These are phyloP conservation scores for Casuarina glauca DNA, from an alignment of 306 rosid genomes.

Conservation along the genomic window DNA sequence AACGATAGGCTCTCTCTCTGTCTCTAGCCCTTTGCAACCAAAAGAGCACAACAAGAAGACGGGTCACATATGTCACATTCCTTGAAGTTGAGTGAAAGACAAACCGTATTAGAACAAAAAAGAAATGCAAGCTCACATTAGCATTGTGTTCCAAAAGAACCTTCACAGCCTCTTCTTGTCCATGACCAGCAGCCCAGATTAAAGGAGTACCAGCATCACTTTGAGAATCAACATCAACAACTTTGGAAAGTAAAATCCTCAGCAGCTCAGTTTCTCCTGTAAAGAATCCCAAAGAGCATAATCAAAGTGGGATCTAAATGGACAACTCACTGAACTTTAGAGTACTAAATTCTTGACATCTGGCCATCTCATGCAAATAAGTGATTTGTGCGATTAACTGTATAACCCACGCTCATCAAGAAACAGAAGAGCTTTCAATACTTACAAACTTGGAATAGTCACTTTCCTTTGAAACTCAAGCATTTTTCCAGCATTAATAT, in stretches of 20 bases:
- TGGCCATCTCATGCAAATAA: not conserved
- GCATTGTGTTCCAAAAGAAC: conserved; percentile 71
- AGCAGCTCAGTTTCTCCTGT: conserved; percentile 80
- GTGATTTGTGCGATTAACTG: not conserved
- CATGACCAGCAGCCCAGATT: conserved; percentile 97
- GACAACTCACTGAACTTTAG: not conserved
- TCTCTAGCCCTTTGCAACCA: not conserved
- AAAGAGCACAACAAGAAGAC: not conserved
- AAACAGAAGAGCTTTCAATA: not conserved
- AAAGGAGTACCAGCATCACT: conserved; percentile 89
- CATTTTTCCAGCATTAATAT: not conserved
- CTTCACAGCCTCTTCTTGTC: conserved; percentile 72
- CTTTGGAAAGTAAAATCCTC: conserved; percentile 69
- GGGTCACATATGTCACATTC: not conserved
- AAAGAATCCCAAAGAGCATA: conserved; percentile 21
- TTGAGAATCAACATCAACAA: conserved; percentile 67
- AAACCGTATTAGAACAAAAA: not conserved
- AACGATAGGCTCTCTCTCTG: not conserved
- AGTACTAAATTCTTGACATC: not conserved
- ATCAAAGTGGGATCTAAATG: conserved; percentile 10
- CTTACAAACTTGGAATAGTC: not conserved
- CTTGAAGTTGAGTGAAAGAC: not conserved
- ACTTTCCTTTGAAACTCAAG: not conserved
- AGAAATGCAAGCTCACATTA: conserved; percentile 50
- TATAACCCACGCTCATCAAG: not conserved